phyloP scores from a whole-genome alignment of 176 grass and related monocot species.

The Triticum dicoccoides region DNA sequence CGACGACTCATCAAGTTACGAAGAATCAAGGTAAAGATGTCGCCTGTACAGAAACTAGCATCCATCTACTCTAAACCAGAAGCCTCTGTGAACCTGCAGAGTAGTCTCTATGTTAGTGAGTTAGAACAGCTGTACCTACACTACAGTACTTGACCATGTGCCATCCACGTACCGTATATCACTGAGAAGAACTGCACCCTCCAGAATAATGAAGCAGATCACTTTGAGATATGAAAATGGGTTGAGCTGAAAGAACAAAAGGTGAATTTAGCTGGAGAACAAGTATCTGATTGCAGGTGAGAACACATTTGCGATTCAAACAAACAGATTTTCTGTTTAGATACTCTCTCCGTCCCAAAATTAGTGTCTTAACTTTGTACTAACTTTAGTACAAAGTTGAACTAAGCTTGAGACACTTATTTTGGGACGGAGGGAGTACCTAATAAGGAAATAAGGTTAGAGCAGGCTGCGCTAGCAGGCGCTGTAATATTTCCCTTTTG shows the following conservation, averaged over 20 bases:
- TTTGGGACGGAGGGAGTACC: too few relatives aligned
- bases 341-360: background rate
- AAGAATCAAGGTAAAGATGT: constrained; percentile 31
- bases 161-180: constrained; percentile 20
- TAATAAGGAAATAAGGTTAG: background rate
- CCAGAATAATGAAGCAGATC: constrained; percentile 25
- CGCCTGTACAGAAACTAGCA: constrained; percentile 54
- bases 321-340: background rate
- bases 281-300: background rate
- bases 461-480: background rate
- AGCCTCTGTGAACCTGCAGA: constrained; percentile 29
- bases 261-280: constrained; percentile 21
- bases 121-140: background rate
- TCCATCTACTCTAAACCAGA: constrained; percentile 42
- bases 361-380: too few relatives aligned
- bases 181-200: background rate
- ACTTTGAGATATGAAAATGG: constrained; percentile 13
- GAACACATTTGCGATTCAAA: background rate
- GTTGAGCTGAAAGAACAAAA: constrained; percentile 37
- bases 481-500: background rate
- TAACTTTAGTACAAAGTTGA: too few relatives aligned
- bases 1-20: constrained; percentile 11
- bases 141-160: background rate
- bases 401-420: too few relatives aligned
- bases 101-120: constrained; percentile 1